Evolutionary conservation across 805 yeast species (phyloP).

Genomic region (Saturnispora hagleri): DNA sequence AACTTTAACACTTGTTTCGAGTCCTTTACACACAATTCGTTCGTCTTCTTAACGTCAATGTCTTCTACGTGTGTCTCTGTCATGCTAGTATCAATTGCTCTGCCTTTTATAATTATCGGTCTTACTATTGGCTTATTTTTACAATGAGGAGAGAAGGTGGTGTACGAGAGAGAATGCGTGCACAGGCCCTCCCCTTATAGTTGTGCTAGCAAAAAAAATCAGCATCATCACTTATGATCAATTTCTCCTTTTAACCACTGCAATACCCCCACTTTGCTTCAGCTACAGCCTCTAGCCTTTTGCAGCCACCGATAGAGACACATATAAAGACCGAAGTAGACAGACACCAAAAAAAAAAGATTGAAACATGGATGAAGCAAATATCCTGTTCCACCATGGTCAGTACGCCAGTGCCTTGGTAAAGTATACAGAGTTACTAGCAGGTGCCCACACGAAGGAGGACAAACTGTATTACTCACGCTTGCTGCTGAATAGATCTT

Average conservation of each 20-base stretch:
- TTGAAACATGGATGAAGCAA: background rate
- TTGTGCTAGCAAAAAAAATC: background rate
- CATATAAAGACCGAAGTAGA: background rate
- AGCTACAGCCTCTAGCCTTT: background rate
- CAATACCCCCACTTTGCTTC: background rate
- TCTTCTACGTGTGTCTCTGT: background rate
- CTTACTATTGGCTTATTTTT: background rate
- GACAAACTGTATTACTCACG: background rate
- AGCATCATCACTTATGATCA: background rate
- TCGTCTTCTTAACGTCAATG: background rate
- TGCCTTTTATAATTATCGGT: background rate
- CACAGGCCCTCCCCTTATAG: background rate
- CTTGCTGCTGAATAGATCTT: background rate
- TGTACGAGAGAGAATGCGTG: background rate
- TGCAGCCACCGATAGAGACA: background rate
- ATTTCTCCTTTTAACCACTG: background rate
- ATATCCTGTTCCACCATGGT: background rate
- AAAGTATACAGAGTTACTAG: background rate
- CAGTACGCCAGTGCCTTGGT: background rate
- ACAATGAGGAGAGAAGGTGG: background rate
- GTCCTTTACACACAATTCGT: slow-evolving; percentile 25
- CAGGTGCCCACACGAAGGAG: background rate
- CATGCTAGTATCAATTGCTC: background rate
- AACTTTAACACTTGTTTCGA: slow-evolving; percentile 30
- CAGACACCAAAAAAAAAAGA: no score